phyloP scores from a whole-genome alignment of 108 stramenopile species.

The Craspedostauros australis region DNA sequence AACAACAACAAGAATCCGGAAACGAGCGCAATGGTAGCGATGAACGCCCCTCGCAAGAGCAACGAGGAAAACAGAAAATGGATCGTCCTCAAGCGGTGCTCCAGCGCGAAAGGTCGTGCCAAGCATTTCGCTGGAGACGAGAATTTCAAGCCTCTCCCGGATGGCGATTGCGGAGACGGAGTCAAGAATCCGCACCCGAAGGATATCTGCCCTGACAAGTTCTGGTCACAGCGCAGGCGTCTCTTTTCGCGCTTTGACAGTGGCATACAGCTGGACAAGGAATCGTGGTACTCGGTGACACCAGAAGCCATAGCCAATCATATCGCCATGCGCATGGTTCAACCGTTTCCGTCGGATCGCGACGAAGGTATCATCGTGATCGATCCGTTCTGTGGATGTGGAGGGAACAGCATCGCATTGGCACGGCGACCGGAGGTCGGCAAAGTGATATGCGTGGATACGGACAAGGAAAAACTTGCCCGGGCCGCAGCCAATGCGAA shows the following conservation, averaged over 20 bases:
- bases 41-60: constrained; percentile 1
- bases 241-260: constrained; percentile 69
- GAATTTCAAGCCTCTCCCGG: constrained; percentile 29
- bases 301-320: constrained; percentile 79
- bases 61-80: not conserved
- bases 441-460: constrained; percentile 60
- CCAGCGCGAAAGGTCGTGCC: no score
- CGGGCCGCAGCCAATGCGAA: constrained; percentile 69
- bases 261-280: constrained; percentile 70
- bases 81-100: not conserved
- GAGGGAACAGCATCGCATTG: constrained; percentile 83
- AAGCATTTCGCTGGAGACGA: constrained; percentile 1
- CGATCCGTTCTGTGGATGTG: constrained; percentile 83
- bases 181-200: constrained; percentile 68
- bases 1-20: no score
- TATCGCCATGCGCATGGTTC: constrained; percentile 31
- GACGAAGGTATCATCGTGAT: constrained; percentile 45
- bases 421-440: constrained; percentile 27
- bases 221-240: constrained; percentile 75
- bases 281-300: constrained; percentile 76
- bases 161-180: constrained; percentile 72
- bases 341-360: not conserved
- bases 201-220: constrained; percentile 63
- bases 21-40: no score
- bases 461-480: constrained; percentile 42